Evolutionary conservation across 2,329 filamentous ascomycete species (phyloP), one percentile per base, ranked within the genome.

Genomic region (Pseudogymnoascus sp.): DNA sequence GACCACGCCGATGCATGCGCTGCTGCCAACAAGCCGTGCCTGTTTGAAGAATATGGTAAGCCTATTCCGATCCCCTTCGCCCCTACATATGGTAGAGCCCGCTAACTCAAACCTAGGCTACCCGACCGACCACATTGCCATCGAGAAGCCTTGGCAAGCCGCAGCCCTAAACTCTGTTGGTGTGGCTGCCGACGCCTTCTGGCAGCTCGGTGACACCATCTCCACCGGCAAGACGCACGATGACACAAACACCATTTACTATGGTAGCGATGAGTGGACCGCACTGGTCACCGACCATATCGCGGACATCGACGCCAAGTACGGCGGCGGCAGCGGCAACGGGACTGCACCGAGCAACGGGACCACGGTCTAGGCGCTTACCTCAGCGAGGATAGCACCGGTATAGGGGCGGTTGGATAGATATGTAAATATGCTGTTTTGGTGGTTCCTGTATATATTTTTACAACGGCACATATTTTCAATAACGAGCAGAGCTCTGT

Each of bases 1-100:
- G 71, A 75, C 1, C 81, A 84, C 66, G 79, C 72, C 6, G 70
- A 70, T 21, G 71, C 73, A 6, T 77, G 75, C 40, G 64, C 68
- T 23, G 65, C 72, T 33, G 68, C 76, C 23, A 75, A 74, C 21
- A 80, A 79, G 64, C 77, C 77, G 3, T 74, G 75, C 42, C 65
- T 78, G 13, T 68, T 76, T 37, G 77, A 78, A 62, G 77, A 78
- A 63, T 78, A 77, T 44, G 77, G 76, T 2, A 61, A 66, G 11
- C 66, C 9, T 23, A 50, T 50, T 53, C 65, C 4, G 56, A 64
- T 33, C 6, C 5, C 23, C 13, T 11, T 7, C n/a, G 9, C 7
- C 7, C 26, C 15, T 50, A 17, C 3, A 6, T 13, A 50, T 50
- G 29, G 6, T 11, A 6, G 44, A 4, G 44, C 23, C 44, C 7